Percentiles rank a stretch among this genome's conserved stretches.
These are phyloP conservation scores for Trametes gibbosa DNA, from an alignment of 768 basidiomycete species.

Conservation along the genomic window DNA sequence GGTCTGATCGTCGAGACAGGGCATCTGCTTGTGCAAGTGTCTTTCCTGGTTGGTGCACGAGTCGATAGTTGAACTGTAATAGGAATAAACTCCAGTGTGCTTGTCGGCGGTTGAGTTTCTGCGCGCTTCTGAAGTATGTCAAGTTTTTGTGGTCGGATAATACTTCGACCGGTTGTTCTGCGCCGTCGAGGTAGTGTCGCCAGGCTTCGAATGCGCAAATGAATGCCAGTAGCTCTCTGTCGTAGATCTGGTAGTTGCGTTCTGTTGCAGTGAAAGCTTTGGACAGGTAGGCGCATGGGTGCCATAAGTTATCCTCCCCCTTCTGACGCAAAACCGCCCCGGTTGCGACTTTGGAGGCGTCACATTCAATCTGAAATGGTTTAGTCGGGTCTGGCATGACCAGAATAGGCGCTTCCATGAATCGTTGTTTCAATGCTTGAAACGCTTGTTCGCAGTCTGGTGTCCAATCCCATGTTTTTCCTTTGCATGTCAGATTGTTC, in stretches of 20 bases:
- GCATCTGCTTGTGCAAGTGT: too few relatives aligned
- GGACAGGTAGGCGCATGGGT: conserved; percentile 34
- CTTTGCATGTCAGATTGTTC: conserved; percentile 28
- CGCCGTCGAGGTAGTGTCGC: conserved; percentile 25
- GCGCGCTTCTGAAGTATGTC: conserved; percentile 33
- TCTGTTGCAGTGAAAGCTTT: conserved; percentile 31
- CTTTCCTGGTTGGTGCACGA: too few relatives aligned
- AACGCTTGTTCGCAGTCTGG: conserved; percentile 24
- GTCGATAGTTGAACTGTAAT: conserved; percentile 22
- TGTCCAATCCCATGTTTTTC: conserved; percentile 21
- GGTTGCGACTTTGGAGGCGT: conserved; percentile 17
- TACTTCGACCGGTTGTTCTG: conserved; percentile 16
- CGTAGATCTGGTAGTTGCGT: conserved; percentile 47
- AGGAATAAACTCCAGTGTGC: conserved; percentile 34
- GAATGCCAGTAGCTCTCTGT: conserved; percentile 52
- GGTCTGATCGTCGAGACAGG: too few relatives aligned
- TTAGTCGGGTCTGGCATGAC: too few relatives aligned
- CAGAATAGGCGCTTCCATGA: too few relatives aligned
- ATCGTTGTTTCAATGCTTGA: conserved; percentile 27
- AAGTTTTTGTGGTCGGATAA: conserved; percentile 39
- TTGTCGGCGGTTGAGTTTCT: conserved; percentile 35
- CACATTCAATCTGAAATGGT: too few relatives aligned
- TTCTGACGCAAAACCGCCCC: conserved; percentile 21
- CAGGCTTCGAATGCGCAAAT: conserved; percentile 31
- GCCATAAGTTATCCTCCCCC: too few relatives aligned